Conservation (phyloP, 2,329 filamentous ascomycete species). For the Aspergillus sp. region DNA sequence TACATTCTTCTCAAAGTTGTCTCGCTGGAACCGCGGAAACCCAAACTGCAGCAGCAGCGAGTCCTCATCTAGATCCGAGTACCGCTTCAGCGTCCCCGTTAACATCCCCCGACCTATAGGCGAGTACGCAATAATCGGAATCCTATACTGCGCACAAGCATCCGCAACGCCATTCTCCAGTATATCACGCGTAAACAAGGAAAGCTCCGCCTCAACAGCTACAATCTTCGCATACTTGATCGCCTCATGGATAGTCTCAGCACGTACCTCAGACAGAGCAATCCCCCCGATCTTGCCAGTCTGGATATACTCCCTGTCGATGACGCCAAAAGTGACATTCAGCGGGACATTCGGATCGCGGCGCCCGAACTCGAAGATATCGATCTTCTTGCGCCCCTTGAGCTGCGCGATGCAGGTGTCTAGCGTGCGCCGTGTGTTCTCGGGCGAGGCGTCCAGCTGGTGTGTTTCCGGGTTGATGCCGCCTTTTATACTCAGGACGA, state of each 20-base stretch:
- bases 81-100: constrained; percentile 52
- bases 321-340: constrained; percentile 25
- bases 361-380: constrained; percentile 57
- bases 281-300: constrained; percentile 38
- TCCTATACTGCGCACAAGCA: constrained; percentile 62
- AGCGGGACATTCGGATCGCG: constrained; percentile 52
- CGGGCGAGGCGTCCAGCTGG: constrained; percentile 49
- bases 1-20: constrained; percentile 64
- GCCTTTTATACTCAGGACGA: constrained; percentile 27
- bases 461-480: constrained; percentile 32
- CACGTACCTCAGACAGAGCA: constrained; percentile 35
- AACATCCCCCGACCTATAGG: constrained; percentile 65
- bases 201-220: constrained; percentile 56
- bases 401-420: constrained; percentile 49
- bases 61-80: constrained; percentile 56
- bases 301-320: constrained; percentile 31
- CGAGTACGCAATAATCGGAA: constrained; percentile 71
- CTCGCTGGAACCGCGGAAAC: constrained; percentile 61
- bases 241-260: constrained; percentile 32
- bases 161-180: constrained; percentile 49
- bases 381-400: constrained; percentile 53
- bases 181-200: constrained; percentile 43
- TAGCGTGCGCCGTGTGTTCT: constrained; percentile 53
- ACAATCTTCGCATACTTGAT: constrained; percentile 45
- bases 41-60: constrained; percentile 24